phyloP scores from a whole-genome alignment of 2,329 filamentous ascomycete species.

The Cercospora beticola region DNA sequence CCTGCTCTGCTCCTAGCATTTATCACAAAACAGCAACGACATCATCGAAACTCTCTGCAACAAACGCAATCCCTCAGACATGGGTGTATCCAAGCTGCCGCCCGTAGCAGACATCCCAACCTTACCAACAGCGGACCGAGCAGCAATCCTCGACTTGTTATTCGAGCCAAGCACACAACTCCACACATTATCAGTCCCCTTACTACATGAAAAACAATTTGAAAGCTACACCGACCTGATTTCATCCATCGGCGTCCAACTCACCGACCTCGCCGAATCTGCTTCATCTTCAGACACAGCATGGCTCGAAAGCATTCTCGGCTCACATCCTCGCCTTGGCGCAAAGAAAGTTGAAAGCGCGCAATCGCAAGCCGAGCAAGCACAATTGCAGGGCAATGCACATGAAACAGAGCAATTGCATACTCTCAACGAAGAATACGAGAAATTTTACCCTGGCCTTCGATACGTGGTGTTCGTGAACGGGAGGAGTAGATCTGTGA shows the following conservation, averaged over 20 bases:
- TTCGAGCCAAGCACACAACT: conserved; percentile 81
- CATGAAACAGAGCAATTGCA: conserved; percentile 60
- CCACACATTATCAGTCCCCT: conserved; percentile 68
- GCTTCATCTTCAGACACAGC: conserved; percentile 51
- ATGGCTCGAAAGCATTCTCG: conserved; percentile 70
- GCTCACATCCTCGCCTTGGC: conserved; percentile 79
- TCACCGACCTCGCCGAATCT: conserved; percentile 60
- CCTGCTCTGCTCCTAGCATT: neutral
- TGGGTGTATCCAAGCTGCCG: conserved; percentile 50
- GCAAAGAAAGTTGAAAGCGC: conserved; percentile 79
- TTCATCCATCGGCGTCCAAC: conserved; percentile 61
- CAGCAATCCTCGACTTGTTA: conserved; percentile 67
- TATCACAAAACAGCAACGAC: neutral
- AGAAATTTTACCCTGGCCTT: conserved; percentile 75
- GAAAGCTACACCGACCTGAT: conserved; percentile 69
- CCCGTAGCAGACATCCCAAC: conserved; percentile 56
- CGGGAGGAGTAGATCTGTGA: conserved; percentile 67
- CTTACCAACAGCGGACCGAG: conserved; percentile 57
- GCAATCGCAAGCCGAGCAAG: conserved; percentile 79
- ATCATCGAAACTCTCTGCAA: neutral
- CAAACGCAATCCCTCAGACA: neutral
- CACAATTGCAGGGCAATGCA: conserved; percentile 59
- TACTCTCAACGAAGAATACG: conserved; percentile 73
- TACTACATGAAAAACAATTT: conserved; percentile 62
- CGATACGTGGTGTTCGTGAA: conserved; percentile 93